Conservation (phyloP, 257 asterid species). For the Solanum rostratum region DNA sequence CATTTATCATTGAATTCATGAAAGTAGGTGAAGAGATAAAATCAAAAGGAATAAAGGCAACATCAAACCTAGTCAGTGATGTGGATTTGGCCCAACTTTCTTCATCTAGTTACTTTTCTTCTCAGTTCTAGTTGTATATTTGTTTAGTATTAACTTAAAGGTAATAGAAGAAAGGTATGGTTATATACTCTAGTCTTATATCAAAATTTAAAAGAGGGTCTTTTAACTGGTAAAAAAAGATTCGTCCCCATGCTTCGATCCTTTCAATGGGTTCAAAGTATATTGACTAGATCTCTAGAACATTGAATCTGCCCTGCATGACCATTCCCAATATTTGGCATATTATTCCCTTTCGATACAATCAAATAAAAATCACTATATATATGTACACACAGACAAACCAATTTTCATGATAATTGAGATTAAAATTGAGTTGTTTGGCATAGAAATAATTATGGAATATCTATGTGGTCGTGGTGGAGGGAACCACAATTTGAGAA, state of each 20-base stretch:
- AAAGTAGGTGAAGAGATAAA: not conserved
- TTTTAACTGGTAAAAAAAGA: not conserved
- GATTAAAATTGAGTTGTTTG: not conserved
- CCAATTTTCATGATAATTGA: not conserved
- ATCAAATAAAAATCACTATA: not conserved
- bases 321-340: not conserved
- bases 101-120: not conserved
- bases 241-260: not conserved
- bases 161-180: not conserved
- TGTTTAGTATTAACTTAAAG: not conserved
- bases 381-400: not conserved
- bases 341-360: not conserved
- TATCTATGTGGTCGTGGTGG: not conserved
- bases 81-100: not conserved
- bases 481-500: not conserved
- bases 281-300: not conserved
- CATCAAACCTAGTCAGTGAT: not conserved
- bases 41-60: not conserved
- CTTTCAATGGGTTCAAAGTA: not conserved
- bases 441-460: not conserved
- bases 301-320: not conserved
- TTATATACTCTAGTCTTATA: not conserved
- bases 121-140: not conserved
- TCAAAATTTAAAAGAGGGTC: not conserved
- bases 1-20: not conserved